Evolutionary conservation across 305 asterid species (phyloP).

Genomic region (Rubia occidens): DNA sequence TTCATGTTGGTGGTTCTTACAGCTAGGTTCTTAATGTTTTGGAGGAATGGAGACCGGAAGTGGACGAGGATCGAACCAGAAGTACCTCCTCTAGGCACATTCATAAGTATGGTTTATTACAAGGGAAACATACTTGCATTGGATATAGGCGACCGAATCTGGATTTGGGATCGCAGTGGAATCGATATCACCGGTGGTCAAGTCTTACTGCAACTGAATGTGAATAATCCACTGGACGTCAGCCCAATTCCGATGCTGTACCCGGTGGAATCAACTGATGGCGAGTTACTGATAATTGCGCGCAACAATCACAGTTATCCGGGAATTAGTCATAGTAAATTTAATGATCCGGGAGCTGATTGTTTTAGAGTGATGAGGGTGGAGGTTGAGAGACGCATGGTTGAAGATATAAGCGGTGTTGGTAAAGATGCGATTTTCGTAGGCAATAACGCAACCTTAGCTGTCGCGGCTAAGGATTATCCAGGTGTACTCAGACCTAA

Average conservation of each 20-base stretch:
- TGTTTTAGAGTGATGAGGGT: neutral
- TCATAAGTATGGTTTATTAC: neutral
- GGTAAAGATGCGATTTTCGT: neutral
- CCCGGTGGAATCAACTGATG: neutral
- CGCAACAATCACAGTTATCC: neutral
- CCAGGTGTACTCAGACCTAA: neutral
- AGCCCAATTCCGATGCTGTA: neutral
- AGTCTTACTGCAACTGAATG: neutral
- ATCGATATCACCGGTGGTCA: neutral
- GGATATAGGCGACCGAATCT: neutral
- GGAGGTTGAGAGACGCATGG: neutral
- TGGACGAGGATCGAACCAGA: neutral
- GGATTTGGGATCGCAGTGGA: neutral
- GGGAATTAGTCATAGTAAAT: neutral
- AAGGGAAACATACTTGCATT: neutral
- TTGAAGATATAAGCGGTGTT: neutral
- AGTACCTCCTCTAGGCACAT: neutral
- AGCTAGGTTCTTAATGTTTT: neutral
- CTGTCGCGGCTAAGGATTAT: neutral
- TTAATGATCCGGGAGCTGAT: neutral
- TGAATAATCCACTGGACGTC: neutral
- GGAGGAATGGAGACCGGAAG: constrained; percentile 3
- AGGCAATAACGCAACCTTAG: neutral
- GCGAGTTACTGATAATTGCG: neutral
- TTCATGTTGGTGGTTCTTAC: neutral